Evolutionary conservation across 306 rosid species (phyloP), one percentile per base, ranked within the genome.

Genomic region (Sicyos edulis): DNA sequence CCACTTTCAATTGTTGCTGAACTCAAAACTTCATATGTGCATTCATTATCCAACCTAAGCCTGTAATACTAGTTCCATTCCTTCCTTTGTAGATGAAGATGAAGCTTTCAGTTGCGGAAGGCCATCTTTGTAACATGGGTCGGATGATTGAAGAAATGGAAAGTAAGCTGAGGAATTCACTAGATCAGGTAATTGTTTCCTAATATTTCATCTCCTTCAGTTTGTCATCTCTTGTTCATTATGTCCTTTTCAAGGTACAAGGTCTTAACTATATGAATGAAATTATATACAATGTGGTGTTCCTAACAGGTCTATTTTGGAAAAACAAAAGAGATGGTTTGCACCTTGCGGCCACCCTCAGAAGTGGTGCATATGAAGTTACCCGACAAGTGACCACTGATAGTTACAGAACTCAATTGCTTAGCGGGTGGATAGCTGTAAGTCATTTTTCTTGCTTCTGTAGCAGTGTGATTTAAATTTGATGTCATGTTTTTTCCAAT

Each of bases 71-170:
- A 42, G 61, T 54, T 47, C 71, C 47, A 44, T 63, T 32, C 42
- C 45, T 59, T 75, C 12, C 72, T 17, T 77, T 52, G 24, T 78
- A 93, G 98, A 93, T 93, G 98, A 88, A 47, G 79, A 88, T 93
- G 98, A 85, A 64, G 75, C 88, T 90, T 63, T 78, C 97, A 49
- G 80, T 87, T 72, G 83, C 90, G 15, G 98, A 93, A 57, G 98
- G 97, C 49, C 97, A 93, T 88, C 83, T 93, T 22, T 93, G 95
- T 78, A 93, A 90, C 81, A 93, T 93, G 96, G 98, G 98, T 78
- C 85, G 89, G 80, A 93, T 93, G 98, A 93, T 93, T 29, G 96
- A 93, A 87, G 98, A 93, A 83, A 93, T 93, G 98, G 98, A 93
- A 83, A 76, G 98, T 77, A 93, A 93, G 82, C 89, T 90, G 81